Evolutionary conservation across 2,329 filamentous ascomycete genomes (phyloP).

Genomic region (Ascochyta koolunga): DNA sequence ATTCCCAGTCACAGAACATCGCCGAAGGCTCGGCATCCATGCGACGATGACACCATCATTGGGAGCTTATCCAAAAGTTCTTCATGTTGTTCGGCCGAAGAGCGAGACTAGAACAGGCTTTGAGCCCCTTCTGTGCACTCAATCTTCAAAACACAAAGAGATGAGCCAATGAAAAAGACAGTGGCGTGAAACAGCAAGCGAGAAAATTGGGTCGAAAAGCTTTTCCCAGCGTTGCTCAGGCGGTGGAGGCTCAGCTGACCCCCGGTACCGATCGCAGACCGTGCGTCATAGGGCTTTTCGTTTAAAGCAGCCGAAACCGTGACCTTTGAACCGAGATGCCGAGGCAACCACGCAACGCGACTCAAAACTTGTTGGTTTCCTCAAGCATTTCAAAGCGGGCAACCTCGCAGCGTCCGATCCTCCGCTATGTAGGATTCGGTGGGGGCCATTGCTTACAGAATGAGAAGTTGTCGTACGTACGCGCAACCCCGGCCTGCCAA

Average conservation of each 20-base stretch:
- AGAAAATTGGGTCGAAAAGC: slow-evolving; percentile 9
- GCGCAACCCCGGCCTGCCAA: not conserved
- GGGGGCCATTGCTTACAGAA: slow-evolving; percentile 1
- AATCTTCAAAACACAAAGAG: not conserved
- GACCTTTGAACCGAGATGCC: slow-evolving; percentile 9
- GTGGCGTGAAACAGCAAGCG: slow-evolving; percentile 2
- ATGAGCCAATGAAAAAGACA: slow-evolving; percentile 2
- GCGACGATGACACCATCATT: slow-evolving; percentile 14
- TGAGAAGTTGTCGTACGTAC: not conserved
- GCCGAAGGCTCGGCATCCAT: slow-evolving; percentile 3
- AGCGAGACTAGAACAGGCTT: slow-evolving; percentile 1
- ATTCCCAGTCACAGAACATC: slow-evolving; percentile 6
- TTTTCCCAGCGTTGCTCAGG: slow-evolving; percentile 10
- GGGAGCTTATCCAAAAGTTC: slow-evolving; percentile 9
- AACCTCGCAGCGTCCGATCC: slow-evolving; percentile 3
- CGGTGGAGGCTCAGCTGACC: slow-evolving; percentile 1
- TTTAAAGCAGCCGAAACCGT: not conserved
- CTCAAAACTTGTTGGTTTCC: not conserved
- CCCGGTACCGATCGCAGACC: slow-evolving; percentile 8
- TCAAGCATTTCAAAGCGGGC: slow-evolving; percentile 1
- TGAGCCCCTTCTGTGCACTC: not conserved
- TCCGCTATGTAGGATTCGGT: not conserved
- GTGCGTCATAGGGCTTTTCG: slow-evolving; percentile 8
- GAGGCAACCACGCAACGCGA: slow-evolving; percentile 12
- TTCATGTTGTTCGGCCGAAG: slow-evolving; percentile 15